Evolutionary conservation across 179 eudicot species (phyloP).

Genomic region (Carnegiea gigantea): DNA sequence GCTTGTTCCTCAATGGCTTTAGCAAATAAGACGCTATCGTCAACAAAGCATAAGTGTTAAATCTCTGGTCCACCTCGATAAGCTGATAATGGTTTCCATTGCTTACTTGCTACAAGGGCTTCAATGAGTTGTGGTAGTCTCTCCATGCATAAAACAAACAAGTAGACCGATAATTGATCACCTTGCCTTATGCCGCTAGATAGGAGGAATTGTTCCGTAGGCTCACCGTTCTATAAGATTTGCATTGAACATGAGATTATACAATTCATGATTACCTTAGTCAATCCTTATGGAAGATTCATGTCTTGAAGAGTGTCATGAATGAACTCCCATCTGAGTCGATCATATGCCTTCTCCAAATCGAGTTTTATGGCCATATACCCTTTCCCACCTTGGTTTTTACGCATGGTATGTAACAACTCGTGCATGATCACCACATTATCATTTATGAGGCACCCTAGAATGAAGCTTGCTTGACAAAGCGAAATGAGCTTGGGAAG

Average conservation of each 20-base stretch:
- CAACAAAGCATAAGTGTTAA: not conserved
- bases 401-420: no score
- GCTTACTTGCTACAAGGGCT: accelerated
- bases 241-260: no score
- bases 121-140: not conserved
- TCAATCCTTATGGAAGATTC: not conserved
- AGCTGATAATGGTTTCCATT: not conserved
- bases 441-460: no score
- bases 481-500: no score
- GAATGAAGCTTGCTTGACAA: not conserved
- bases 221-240: not conserved
- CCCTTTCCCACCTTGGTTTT: no score
- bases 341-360: no score
- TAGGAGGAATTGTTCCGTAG: not conserved
- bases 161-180: not conserved
- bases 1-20: not conserved
- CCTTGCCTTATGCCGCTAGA: not conserved
- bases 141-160: not conserved
- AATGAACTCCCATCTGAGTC: not conserved
- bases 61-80: not conserved
- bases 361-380: no score
- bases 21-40: not conserved
- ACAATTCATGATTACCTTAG: not conserved
- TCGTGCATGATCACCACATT: no score
- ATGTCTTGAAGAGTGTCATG: not conserved